Evolutionary conservation across 1,139 yeast genomes (phyloP).

Genomic region (Geotrichum klebahnii): DNA sequence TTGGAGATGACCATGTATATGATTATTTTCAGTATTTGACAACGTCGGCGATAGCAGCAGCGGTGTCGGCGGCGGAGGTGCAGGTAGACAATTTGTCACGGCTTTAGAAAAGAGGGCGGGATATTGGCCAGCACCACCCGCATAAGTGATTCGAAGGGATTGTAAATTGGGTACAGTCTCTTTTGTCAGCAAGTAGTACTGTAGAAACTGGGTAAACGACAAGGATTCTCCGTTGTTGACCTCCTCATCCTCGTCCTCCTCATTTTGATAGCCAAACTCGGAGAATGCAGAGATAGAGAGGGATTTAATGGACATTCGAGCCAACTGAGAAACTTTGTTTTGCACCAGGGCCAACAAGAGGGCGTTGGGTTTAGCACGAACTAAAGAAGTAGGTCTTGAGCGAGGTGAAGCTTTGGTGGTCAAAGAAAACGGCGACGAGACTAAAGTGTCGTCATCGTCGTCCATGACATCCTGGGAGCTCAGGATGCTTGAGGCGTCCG

Average conservation of each 20-base stretch:
- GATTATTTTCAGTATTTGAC: too few species aligned
- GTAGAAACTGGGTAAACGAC: background rate
- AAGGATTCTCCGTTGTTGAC: background rate
- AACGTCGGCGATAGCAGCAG: too few species aligned
- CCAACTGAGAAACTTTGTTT: constrained; percentile 2
- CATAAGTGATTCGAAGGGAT: constrained; percentile 4
- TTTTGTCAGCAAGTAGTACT: background rate
- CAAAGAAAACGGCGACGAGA: background rate
- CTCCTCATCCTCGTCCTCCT: background rate
- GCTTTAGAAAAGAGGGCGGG: background rate
- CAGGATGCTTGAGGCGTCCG: background rate
- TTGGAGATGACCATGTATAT: background rate
- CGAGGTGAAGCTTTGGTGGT: background rate
- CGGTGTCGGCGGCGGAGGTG: background rate
- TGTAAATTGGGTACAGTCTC: constrained; percentile 14
- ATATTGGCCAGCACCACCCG: background rate
- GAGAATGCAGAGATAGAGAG: constrained; percentile 2
- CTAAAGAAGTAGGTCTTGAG: background rate
- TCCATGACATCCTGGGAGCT: background rate
- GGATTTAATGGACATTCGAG: constrained; percentile 5
- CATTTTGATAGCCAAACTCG: background rate
- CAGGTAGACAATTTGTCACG: background rate
- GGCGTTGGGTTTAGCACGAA: background rate
- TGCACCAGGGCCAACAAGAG: constrained; percentile 4
- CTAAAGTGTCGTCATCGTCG: background rate